Evolutionary conservation across 2,329 filamentous ascomycete genomes (phyloP).

Genomic region (Acarospora socialis): DNA sequence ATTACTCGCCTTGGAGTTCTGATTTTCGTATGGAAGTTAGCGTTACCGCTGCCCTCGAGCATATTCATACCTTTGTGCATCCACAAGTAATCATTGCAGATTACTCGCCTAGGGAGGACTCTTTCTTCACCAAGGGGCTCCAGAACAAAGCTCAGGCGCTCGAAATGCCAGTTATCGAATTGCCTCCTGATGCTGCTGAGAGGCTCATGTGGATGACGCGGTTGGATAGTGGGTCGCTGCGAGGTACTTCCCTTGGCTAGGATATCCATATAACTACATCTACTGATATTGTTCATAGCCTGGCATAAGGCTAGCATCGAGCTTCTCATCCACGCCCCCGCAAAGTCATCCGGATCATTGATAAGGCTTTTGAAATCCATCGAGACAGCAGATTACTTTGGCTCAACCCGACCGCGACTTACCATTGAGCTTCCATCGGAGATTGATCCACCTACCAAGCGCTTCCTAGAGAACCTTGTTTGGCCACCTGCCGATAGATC

Average conservation of each 20-base stretch:
- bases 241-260: too few species aligned
- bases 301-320: conserved; percentile 73
- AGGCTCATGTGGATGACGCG: conserved; percentile 63
- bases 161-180: conserved; percentile 53
- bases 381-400: conserved; percentile 58
- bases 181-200: conserved; percentile 50
- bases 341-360: conserved; percentile 57
- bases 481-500: conserved; percentile 47
- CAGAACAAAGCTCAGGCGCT: conserved; percentile 39
- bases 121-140: conserved; percentile 50
- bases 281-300: conserved; percentile 28
- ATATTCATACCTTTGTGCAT: conserved; percentile 59
- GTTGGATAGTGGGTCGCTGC: conserved; percentile 58
- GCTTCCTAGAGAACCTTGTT: conserved; percentile 47
- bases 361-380: conserved; percentile 67
- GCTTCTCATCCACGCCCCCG: conserved; percentile 65
- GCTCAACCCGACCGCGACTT: conserved; percentile 54
- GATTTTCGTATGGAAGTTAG: conserved; percentile 54
- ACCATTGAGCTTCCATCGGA: conserved; percentile 69
- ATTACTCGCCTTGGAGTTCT: conserved; percentile 55
- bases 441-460: conserved; percentile 50
- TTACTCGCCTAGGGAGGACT: conserved; percentile 49
- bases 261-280: conserved; percentile 3
- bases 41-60: conserved; percentile 49
- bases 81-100: conserved; percentile 68